phyloP scores from a whole-genome alignment of 441 rosid species.

The Adansonia madagascariensis region DNA sequence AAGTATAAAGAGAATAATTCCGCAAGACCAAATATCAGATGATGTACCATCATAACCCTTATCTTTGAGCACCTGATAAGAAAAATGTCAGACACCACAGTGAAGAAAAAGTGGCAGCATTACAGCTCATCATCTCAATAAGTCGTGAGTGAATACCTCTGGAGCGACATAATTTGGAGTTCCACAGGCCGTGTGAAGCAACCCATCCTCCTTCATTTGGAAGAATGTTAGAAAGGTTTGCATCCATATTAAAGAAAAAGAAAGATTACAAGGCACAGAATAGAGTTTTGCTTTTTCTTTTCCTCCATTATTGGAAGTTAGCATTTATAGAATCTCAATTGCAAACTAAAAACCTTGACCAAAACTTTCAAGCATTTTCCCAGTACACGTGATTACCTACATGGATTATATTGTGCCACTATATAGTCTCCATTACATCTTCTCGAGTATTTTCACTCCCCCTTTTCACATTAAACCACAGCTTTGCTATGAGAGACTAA shows the following conservation, averaged over 20 bases:
- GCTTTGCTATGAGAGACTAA: not conserved
- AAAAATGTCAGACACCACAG: slow-evolving; percentile 13
- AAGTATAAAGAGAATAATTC: slow-evolving; percentile 69
- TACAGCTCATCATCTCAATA: slow-evolving; percentile 7
- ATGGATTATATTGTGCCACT: not conserved
- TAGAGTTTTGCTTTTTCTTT: not conserved
- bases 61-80: slow-evolving; percentile 58
- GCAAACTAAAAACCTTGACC: not conserved
- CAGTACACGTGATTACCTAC: not conserved
- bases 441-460: not conserved
- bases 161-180: slow-evolving; percentile 79
- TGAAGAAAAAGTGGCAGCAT: slow-evolving; percentile 10
- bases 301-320: not conserved
- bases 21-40: slow-evolving; percentile 74
- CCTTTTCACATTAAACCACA: not conserved
- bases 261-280: not conserved
- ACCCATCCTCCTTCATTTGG: slow-evolving; percentile 58
- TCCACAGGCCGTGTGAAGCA: slow-evolving; percentile 77
- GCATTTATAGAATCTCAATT: not conserved
- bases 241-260: not conserved
- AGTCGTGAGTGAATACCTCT: slow-evolving; percentile 47
- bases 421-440: not conserved
- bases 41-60: slow-evolving; percentile 70
- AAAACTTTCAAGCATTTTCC: not conserved
- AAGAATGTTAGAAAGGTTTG: slow-evolving; percentile 4